Evolutionary conservation across 768 basidiomycete species (phyloP).

Genomic region (Leccinum subtestaceum): DNA sequence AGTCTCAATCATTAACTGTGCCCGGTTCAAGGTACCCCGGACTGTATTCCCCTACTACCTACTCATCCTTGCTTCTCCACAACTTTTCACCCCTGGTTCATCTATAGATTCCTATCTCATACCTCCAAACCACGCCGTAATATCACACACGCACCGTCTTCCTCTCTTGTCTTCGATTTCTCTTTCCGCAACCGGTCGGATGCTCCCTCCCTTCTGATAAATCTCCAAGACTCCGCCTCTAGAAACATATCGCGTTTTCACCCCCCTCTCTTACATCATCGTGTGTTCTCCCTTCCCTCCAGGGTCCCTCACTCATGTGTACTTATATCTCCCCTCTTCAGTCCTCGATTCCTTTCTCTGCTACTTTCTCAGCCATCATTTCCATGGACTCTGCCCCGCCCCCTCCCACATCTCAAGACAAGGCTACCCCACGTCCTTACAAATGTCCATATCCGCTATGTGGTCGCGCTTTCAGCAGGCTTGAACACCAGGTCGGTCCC

Average conservation of each 20-base stretch:
- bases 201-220: slow-evolving; percentile 19
- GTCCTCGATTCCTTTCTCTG: slow-evolving; percentile 14
- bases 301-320: slow-evolving; percentile 23
- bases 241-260: slow-evolving; percentile 16
- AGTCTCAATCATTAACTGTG: slow-evolving; percentile 20
- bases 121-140: slow-evolving; percentile 19
- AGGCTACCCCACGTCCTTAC: slow-evolving; percentile 71
- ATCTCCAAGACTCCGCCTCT: slow-evolving; percentile 17
- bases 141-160: slow-evolving; percentile 25
- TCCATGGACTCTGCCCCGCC: slow-evolving; percentile 25
- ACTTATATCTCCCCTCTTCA: slow-evolving; percentile 30
- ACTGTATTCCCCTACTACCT: slow-evolving; percentile 22
- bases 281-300: slow-evolving; percentile 19
- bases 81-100: slow-evolving; percentile 13
- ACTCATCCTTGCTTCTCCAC: slow-evolving; percentile 18
- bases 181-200: slow-evolving; percentile 22
- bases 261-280: slow-evolving; percentile 17
- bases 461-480: slow-evolving; percentile 91
- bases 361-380: slow-evolving; percentile 8
- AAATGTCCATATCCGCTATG: slow-evolving; percentile 93
- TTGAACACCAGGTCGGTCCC: slow-evolving; percentile 85
- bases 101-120: slow-evolving; percentile 31
- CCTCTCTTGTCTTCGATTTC: slow-evolving; percentile 19
- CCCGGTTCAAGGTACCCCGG: slow-evolving; percentile 29
- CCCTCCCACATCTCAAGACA: slow-evolving; percentile 30